These are phyloP conservation scores for Garcia nutans DNA, from an alignment of 345 rosid genomes.

Conservation along the genomic window DNA sequence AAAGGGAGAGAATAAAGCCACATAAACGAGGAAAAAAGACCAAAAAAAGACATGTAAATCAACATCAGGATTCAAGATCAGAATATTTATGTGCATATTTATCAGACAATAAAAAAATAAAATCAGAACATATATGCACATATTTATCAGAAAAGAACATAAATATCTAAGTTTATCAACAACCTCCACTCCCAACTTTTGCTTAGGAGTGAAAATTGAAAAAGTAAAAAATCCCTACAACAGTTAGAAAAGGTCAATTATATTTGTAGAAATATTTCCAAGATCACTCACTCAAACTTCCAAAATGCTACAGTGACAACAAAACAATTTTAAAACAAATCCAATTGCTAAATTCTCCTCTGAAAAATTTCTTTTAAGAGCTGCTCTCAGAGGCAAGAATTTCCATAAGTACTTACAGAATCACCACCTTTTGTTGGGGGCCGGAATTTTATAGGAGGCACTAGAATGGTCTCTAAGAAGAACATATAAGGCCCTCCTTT, in stretches of 20 bases:
- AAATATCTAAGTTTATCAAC: not conserved
- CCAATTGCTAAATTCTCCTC: not conserved
- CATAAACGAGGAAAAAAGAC: not conserved
- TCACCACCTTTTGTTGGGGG: slow-evolving; percentile 85
- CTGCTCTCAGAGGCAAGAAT: not conserved
- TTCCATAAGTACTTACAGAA: slow-evolving; percentile 57
- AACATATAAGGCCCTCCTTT: slow-evolving; percentile 61
- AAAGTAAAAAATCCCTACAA: not conserved
- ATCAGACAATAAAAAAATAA: too few relatives aligned
- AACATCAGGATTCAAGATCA: not conserved
- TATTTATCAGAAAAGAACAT: too few relatives aligned
- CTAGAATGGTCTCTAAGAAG: slow-evolving; percentile 75
- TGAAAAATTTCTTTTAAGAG: not conserved
- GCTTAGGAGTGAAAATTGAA: not conserved
- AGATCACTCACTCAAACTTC: not conserved
- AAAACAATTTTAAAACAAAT: not conserved
- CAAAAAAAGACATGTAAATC: not conserved
- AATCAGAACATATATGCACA: too few relatives aligned
- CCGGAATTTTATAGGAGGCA: slow-evolving; percentile 87
- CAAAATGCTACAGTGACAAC: not conserved
- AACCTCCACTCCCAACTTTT: not conserved
- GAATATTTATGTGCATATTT: not conserved
- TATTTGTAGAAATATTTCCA: not conserved
- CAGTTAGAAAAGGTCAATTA: not conserved
- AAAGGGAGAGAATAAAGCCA: too few relatives aligned